Evolutionary conservation across 169 alveolate genomes (phyloP).

Genomic region (Cryptosporidium ubiquitum): DNA sequence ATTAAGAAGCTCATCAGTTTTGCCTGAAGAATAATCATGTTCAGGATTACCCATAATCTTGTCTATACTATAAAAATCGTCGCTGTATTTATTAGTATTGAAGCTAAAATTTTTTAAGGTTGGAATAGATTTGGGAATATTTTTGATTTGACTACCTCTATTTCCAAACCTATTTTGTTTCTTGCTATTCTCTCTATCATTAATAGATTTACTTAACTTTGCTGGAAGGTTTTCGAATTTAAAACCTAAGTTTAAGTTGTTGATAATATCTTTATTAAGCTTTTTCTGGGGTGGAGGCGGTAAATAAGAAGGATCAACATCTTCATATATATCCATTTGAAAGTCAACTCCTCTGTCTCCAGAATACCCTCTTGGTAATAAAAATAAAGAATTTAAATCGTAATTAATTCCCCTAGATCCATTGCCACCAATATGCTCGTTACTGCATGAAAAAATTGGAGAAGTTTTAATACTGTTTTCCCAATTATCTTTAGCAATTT

Average conservation of each 20-base stretch:
- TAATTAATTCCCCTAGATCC: neutral
- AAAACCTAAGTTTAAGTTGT: conserved; percentile 25
- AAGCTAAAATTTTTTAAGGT: neutral
- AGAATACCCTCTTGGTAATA: neutral
- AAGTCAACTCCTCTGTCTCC: conserved; percentile 68
- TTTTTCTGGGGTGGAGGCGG: neutral
- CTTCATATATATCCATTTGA: conserved; percentile 7
- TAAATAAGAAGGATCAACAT: neutral
- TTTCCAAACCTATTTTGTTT: conserved; percentile 1
- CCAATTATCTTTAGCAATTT: conserved; percentile 15
- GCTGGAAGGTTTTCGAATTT: conserved; percentile 1
- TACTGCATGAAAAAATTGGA: conserved; percentile 8
- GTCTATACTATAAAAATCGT: neutral
- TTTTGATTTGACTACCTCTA: neutral
- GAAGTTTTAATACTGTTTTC: neutral
- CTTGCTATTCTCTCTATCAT: conserved; percentile 2
- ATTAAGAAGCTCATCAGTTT: neutral
- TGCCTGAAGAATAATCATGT: neutral
- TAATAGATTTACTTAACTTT: neutral
- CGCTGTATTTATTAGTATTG: neutral
- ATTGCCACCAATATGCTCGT: neutral
- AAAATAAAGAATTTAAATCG: neutral
- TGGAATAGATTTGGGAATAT: neutral
- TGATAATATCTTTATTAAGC: neutral
- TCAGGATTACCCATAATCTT: neutral